Conservation (phyloP, 2,329 filamentous ascomycete species). For the Pseudopyrenochaeta lycopersici region DNA sequence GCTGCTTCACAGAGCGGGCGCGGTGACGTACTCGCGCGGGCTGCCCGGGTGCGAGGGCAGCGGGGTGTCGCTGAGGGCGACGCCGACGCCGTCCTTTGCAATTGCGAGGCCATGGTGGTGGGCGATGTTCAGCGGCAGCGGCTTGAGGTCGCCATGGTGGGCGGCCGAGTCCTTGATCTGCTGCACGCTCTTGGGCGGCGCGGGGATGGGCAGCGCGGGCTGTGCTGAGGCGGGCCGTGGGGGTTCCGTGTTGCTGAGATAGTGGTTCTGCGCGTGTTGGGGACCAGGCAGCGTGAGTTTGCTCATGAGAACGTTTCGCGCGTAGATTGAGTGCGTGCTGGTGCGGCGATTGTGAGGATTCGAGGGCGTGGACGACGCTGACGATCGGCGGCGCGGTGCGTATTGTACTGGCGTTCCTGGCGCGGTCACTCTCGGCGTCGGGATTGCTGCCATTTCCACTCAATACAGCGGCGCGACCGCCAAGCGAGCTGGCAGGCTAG, state of each 20-base stretch:
- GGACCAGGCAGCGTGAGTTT: slow-evolving; percentile 39
- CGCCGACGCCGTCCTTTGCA: slow-evolving; percentile 57
- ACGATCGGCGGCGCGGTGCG: slow-evolving; percentile 29
- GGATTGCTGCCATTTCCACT: slow-evolving; percentile 17
- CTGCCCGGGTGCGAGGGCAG: slow-evolving; percentile 69
- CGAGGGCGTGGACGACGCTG: slow-evolving; percentile 21
- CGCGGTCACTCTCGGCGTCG: slow-evolving; percentile 19
- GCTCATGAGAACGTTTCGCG: slow-evolving; percentile 62
- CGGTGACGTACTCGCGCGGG: slow-evolving; percentile 65
- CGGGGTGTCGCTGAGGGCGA: slow-evolving; percentile 69
- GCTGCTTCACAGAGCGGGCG: slow-evolving; percentile 11
- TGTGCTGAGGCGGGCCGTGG: slow-evolving; percentile 31
- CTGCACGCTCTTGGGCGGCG: slow-evolving; percentile 34
- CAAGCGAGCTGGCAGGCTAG: slow-evolving; percentile 4
- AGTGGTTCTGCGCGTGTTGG: slow-evolving; percentile 27
- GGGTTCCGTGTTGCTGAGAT: slow-evolving; percentile 26
- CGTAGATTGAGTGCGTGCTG: slow-evolving; percentile 60
- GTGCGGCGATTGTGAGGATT: slow-evolving; percentile 32
- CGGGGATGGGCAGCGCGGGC: slow-evolving; percentile 17
- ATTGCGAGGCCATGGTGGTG: slow-evolving; percentile 24
- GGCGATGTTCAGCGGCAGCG: slow-evolving; percentile 27
- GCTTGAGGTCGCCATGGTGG: slow-evolving; percentile 43
- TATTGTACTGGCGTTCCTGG: slow-evolving; percentile 14
- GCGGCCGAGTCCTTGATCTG: slow-evolving; percentile 31
- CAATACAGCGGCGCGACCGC: background rate